Base-by-base conservation (phyloP, 139 green algal species). In the Marvania coccoides region DNA sequence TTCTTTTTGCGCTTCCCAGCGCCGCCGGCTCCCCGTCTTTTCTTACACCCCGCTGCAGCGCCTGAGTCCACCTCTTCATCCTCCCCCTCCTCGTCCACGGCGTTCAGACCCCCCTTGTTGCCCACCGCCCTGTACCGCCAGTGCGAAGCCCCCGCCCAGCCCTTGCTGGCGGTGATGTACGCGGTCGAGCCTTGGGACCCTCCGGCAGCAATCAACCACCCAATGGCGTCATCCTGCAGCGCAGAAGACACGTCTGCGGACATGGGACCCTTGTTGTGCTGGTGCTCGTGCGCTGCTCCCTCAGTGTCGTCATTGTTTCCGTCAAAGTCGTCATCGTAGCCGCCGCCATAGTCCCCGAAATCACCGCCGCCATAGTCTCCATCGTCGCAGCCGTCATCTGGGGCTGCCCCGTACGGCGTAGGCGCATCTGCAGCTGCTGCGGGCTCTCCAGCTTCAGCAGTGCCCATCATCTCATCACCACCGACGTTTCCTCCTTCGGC, bases 121-220 rank as follows among this genome's bases (percentile, higher is more conserved):
- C 56, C 39, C 19, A 54, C 59, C 6, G 71, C 46, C 15, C 69
- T 67, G 77, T 81, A 88, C 26, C 70, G 59, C 85, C 85, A 91
- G 69, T 90, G 83, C 15, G 67, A 67, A 1, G 78, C 76, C 5
- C 83, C 83, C 6, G 82, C 81, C 82, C 83, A 90, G 30, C 62
- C 65, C 38, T 62, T 73, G 58, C 53, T 33, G 7, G 35, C 36
- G 29, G 53, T 58, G 26, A 19, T 12, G 8, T 15, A 9, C 34
- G 55, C 34, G 12, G 13, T 19, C 9, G 23, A 34, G 23, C 15
- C 28, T 24, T 24, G 28, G 63, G 45, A 65, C 54, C 38, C 59
- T 31, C 58, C 64, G 26, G 70, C 74, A 24, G 56, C 46, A 4
- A 81, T 55, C 24, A 80, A 56, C 63, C 61, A 82, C 38, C 71